These are phyloP conservation scores for Cotoneaster glaucophyllus DNA, from an alignment of 306 rosid species.

Conservation along the genomic window DNA sequence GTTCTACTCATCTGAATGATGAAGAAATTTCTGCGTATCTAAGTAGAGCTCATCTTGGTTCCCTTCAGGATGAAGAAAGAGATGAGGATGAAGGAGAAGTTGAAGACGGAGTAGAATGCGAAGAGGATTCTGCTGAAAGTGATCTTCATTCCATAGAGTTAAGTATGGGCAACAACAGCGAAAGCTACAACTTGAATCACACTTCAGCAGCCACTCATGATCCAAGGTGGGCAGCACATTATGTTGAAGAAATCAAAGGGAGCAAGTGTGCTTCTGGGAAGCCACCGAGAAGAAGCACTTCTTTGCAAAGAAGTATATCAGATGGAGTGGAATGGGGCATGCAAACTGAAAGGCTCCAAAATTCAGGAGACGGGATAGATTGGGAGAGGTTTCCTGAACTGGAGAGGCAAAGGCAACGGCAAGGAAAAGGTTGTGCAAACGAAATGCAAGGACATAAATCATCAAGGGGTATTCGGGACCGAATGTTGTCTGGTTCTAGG, in stretches of 20 bases:
- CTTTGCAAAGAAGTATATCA: conserved; percentile 84
- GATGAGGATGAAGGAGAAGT: conserved; percentile 80
- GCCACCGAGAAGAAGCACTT: conserved; percentile 65
- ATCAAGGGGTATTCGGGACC: conserved; percentile 68
- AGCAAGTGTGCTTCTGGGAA: conserved; percentile 68
- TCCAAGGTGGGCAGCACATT: conserved; percentile 44
- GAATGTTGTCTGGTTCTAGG: conserved; percentile 57
- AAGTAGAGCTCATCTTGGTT: conserved; percentile 44
- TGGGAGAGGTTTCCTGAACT: conserved; percentile 74
- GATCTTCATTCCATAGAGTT: conserved; percentile 91
- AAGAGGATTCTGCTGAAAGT: conserved; percentile 80
- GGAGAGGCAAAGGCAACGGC: conserved; percentile 59
- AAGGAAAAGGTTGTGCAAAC: conserved; percentile 49
- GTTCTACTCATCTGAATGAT: conserved; percentile 51
- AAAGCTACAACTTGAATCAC: conserved; percentile 62
- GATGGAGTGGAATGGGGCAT: conserved; percentile 77
- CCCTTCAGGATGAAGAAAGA: conserved; percentile 45
- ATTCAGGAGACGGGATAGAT: conserved; percentile 53
- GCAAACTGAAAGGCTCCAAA: conserved; percentile 59
- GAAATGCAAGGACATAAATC: conserved; percentile 68
- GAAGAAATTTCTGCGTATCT: conserved; percentile 59
- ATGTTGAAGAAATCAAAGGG: conserved; percentile 50
- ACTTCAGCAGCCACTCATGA: conserved; percentile 53
- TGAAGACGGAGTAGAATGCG: conserved; percentile 59
- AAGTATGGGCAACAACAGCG: conserved; percentile 76